Base-by-base conservation (phyloP, 2,329 filamentous ascomycete species). In the Trichophaea hybrida region DNA sequence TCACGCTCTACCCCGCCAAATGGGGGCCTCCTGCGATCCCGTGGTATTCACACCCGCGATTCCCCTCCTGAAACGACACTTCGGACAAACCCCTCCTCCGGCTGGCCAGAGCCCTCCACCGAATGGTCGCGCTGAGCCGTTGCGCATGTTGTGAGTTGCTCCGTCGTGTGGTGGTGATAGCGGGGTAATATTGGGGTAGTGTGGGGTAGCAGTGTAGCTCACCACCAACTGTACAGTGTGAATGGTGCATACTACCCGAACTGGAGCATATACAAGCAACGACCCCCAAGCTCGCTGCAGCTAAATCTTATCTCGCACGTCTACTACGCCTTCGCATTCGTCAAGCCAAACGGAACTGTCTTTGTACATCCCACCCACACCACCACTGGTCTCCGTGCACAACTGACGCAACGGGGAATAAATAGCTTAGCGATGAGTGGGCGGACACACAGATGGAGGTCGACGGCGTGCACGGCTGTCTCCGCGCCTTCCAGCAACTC, bases 211-310 rank as follows among this genome's bases (percentile, higher is more conserved):
- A 4, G 48, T 6, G 37, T 13, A 54, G 31, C 13, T 58, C 44
- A 52, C 15, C 32, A 24, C 33, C 17, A 37, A 10, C 32, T 32
- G 6, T 1, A 6, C 34, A 69, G 65, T 52, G 64, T 62, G 24
- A 93, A 93, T 71, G 86, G 84, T 24, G 84, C 88, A 15, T 93
- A 91, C 73, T 93, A 88, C 71, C 85, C 86, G n/a, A 91, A 88
- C 72, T 82, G 81, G 74, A 77, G 82, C 60, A 80, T 88, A 66
- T 88, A 89, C 72, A 77, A 78, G 59, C 80, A 83, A 64, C 81
- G 87, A 67, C 85, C 85, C 13, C 87, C 87, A 0, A 85, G 81
- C 1, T 81, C 81, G 58, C 74, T 91, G 69, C 86, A 86, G 70
- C 81, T 88, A 71, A 80, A 80, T 65, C 86, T 84, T 68, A 82